Conservation (phyloP, 2,329 filamentous ascomycete genomes). For the Cladosporium phlei region DNA sequence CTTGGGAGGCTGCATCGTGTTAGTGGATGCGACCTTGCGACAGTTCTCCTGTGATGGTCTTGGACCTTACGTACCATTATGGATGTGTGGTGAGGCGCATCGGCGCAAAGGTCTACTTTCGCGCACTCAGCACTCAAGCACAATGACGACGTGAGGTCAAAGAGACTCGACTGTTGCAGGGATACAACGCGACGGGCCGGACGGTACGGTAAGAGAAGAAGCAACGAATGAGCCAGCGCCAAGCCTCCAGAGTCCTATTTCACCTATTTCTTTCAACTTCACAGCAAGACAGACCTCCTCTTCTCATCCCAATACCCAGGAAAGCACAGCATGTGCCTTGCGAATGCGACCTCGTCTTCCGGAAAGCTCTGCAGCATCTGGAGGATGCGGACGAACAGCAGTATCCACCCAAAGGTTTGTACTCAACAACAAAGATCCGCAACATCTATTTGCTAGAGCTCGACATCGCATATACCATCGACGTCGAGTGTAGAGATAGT, state of each 20-base stretch:
- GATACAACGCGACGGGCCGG: not conserved
- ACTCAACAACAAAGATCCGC: conserved; percentile 1
- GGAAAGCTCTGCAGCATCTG: not conserved
- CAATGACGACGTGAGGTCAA: conserved; percentile 12
- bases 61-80: not conserved
- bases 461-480: conserved; percentile 20
- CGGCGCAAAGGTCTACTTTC: too few relatives aligned
- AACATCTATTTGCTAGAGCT: conserved; percentile 27
- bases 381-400: not conserved
- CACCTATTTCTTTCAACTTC: conserved; percentile 4
- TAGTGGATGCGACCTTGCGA: too few relatives aligned
- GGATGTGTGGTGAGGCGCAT: not conserved
- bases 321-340: too few relatives aligned
- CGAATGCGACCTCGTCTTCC: too few relatives aligned
- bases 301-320: too few relatives aligned
- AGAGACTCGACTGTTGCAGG: too few relatives aligned
- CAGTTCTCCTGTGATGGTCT: too few relatives aligned
- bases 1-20: conserved; percentile 25
- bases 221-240: not conserved
- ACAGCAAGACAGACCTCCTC: not conserved
- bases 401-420: not conserved
- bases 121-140: not conserved
- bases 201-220: too few relatives aligned
- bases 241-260: not conserved
- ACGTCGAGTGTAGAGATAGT: conserved; percentile 30